Percentiles rank a stretch among this genome's conserved stretches.
Evolutionary conservation across 352 stramenopile species (phyloP).

Genomic region (Peronospora belbahrii): DNA sequence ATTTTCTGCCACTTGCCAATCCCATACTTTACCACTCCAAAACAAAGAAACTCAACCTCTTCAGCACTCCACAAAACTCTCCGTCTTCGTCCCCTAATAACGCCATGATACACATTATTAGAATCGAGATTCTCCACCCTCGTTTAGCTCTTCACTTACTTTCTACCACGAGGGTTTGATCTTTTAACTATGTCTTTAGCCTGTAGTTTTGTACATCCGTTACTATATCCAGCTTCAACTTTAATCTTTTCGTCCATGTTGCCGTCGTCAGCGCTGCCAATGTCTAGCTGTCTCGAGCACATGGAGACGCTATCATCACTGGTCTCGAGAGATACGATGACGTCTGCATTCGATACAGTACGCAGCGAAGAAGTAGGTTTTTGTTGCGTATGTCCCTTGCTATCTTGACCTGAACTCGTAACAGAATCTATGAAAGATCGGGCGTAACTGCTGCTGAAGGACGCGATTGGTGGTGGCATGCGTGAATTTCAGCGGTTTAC

Average conservation of each 20-base stretch:
- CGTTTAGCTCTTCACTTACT: background rate
- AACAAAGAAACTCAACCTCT: conserved; percentile 36
- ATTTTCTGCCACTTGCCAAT: conserved; percentile 44
- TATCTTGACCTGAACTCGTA: too few species aligned
- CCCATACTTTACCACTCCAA: conserved; percentile 35
- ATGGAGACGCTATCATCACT: conserved; percentile 2
- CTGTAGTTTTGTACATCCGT: background rate
- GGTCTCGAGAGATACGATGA: too few species aligned
- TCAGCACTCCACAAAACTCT: conserved; percentile 35
- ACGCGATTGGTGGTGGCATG: too few species aligned
- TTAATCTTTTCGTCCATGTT: conserved; percentile 4
- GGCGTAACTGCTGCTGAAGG: too few species aligned
- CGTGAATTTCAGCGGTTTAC: too few species aligned
- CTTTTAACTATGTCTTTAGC: background rate
- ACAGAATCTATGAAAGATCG: too few species aligned
- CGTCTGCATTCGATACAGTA: too few species aligned
- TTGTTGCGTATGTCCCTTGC: too few species aligned
- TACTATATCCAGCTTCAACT: background rate
- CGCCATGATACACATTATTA: background rate
- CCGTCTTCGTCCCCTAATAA: conserved; percentile 17
- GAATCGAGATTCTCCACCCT: background rate
- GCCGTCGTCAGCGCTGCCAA: conserved; percentile 13
- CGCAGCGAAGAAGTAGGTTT: too few species aligned
- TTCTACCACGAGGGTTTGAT: background rate
- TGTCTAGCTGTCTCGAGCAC: conserved; percentile 31